Conservation (phyloP, 129 eudicot genomes). For the Flaveria ramosissima region DNA sequence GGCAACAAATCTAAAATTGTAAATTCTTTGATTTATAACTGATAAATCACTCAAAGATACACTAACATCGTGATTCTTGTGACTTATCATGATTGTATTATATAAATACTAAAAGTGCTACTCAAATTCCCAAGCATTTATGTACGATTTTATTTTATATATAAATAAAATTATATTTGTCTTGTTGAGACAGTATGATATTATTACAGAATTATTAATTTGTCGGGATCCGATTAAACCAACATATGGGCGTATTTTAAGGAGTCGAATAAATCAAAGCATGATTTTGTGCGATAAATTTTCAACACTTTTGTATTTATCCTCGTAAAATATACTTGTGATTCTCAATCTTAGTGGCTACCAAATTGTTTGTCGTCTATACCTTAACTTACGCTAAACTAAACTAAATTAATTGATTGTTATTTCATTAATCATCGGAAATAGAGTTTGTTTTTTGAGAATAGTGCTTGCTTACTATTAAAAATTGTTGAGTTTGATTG, state of each 20-base stretch:
- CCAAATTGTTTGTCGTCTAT: conserved; percentile 39
- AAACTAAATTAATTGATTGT: neutral
- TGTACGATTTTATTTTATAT: conserved; percentile 7
- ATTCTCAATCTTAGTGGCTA: conserved; percentile 39
- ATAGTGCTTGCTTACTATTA: conserved; percentile 14
- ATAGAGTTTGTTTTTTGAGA: conserved; percentile 3
- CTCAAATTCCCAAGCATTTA: conserved; percentile 19
- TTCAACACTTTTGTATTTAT: conserved; percentile 33
- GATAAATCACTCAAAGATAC: neutral
- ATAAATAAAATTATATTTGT: conserved; percentile 20
- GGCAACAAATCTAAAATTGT: neutral
- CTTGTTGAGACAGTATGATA: conserved; percentile 14
- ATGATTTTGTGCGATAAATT: conserved; percentile 27
- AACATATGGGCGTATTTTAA: conserved; percentile 36
- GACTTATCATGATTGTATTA: neutral
- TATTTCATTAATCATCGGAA: conserved; percentile 1
- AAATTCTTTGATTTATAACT: neutral
- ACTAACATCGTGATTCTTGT: neutral
- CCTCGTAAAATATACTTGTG: conserved; percentile 20
- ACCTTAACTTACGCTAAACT: conserved; percentile 35
- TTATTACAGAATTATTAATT: conserved; percentile 15
- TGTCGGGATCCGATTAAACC: conserved; percentile 40
- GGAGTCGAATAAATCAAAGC: conserved; percentile 41
- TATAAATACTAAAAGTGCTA: neutral
- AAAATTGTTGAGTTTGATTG: conserved; percentile 11